Base-by-base conservation (phyloP, 345 rosid genomes). In the Excoecaria agallocha region DNA sequence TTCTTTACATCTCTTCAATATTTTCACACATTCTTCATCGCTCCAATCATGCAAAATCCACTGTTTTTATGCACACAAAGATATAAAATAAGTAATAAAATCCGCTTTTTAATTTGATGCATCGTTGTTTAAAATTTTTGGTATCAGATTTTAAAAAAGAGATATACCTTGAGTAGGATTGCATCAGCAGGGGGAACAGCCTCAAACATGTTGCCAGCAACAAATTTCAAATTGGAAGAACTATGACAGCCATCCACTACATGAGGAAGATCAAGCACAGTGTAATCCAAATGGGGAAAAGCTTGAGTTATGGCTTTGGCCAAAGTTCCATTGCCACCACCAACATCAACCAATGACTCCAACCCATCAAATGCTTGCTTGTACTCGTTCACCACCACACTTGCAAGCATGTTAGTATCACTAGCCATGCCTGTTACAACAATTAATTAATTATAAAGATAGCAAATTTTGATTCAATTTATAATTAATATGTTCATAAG, bases 321-420 rank as follows among this genome's bases (percentile, higher is more conserved):
- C 61, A 70, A 11, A 5, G 38, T 76, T 35, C 86, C 88, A 0
- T 79, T 76, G 30, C 84, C 83, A 0, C 83, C 88, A 0, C 84
- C 84, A 19, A 81, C 81, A 62, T 85, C 86, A 13, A 81, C 77
- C 38, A 85, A 25, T 1, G 84, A 78, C 0, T 15, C 24, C 75
- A 78, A 20, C 60, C 83, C 84, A 10, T 72, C 78, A 56, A 79
- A 75, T 49, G 71, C 66, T 15, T 17, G 73, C 19, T 75, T 71
- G 24, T 65, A 66, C 6, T 75, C 56, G 8, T 66, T 39, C 12
- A 74, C 7, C 56, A 75, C 0, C 16, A 75, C 63, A 4, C 46
- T 20, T 1, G 76, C 2, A 5, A 80, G 49, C 24, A 71, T 3
- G 12, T 41, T 9, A 3, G 79, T 51, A 59, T 80, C 76, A 60